These are phyloP conservation scores for Salix exigua DNA, from an alignment of 345 rosid species.

Conservation along the genomic window DNA sequence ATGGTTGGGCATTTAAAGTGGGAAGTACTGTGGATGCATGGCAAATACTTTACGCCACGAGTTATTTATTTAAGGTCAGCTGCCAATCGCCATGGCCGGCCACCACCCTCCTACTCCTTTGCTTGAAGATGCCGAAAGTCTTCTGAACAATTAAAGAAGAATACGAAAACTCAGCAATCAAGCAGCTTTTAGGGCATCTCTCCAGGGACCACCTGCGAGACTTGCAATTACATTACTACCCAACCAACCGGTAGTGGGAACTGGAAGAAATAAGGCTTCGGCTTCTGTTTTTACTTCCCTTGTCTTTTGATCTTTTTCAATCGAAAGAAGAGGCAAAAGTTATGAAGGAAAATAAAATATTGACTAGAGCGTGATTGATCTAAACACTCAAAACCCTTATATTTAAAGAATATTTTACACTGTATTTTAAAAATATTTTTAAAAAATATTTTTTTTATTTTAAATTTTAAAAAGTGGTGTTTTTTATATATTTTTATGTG, in stretches of 20 bases:
- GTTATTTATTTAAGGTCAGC: too few relatives aligned
- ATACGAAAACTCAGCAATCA: not conserved
- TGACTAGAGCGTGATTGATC: too few relatives aligned
- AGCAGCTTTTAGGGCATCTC: not conserved
- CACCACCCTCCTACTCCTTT: not conserved
- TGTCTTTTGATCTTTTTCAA: not conserved
- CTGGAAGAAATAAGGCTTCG: not conserved
- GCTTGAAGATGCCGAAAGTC: slow-evolving; percentile 6
- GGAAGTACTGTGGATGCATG: not conserved
- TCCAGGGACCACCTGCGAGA: not conserved
- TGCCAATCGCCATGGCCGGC: not conserved
- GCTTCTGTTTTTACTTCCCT: not conserved
- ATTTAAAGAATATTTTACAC: too few relatives aligned
- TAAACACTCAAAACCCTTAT: too few relatives aligned
- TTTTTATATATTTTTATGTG: too few relatives aligned
- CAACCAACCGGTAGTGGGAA: not conserved
- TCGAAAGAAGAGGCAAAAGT: not conserved
- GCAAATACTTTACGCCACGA: not conserved
- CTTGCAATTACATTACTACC: not conserved
- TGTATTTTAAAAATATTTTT: too few relatives aligned
- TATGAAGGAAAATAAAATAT: not conserved
- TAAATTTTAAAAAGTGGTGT: too few relatives aligned
- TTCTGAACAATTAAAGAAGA: not conserved
- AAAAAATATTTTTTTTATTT: too few relatives aligned
- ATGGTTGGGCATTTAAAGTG: not conserved